Evolutionary conservation across 169 alveolate species (phyloP), one percentile per base, ranked within the genome.

Genomic region (Eimeria maxima): DNA sequence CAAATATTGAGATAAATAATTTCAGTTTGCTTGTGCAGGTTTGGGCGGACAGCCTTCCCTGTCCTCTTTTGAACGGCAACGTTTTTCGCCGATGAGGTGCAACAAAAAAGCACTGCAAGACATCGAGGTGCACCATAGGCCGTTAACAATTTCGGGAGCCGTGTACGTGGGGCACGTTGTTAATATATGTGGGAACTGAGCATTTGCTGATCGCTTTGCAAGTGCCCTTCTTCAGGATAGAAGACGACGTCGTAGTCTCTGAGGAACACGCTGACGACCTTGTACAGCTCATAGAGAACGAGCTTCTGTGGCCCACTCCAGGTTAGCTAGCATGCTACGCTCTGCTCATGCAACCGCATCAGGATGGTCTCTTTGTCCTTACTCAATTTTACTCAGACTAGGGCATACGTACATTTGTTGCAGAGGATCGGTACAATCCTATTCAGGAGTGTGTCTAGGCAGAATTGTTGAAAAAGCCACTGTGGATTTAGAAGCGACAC

Each of bases 291-390:
- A 44, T 87, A 42, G 94, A 87, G 83, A 71, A 38, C 18, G 94
- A 87, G 65, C n/a, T 65, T 18, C 22, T 87, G 67, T 87, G 94
- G 78, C 94, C 60, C 45, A 18, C 27, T 13, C 63, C 80, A 87
- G 94, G 94, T 87, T 14, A 22, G 83, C 27, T 44, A 60, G 38
- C 53, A 84, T 42, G 27, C 33, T 16, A 16, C 67, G 44, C 24
- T 78, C 47, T 44, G 16, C 88, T 24, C 45, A 11, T n/a, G 8
- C 50, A 10, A 38, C 38, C 20, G 33, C 53, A 73, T 33, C 53
- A 0, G 18, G 38, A 71, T 11, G 22, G 45, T 16, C 5, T 42
- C 45, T 24, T 60, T 14, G n/a, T 7, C 69, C 20, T 60, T 60
- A 53, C 60, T 7, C 60, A 53, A 3, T 14, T 53, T 1, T 14